Evolutionary conservation across 2,329 filamentous ascomycete species (phyloP).

Genomic region (Penicillium psychrosexuale): DNA sequence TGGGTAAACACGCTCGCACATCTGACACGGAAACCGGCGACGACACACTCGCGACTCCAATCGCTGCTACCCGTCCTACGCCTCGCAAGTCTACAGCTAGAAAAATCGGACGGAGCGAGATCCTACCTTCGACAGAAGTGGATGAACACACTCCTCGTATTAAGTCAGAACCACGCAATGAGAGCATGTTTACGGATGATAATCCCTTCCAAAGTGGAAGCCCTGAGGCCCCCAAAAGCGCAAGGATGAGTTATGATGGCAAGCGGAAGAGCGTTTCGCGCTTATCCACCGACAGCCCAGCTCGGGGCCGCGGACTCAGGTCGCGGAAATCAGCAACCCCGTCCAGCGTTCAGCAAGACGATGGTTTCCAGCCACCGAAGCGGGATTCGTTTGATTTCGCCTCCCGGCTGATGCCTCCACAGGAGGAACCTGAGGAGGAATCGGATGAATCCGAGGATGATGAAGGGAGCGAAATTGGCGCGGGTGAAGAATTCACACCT

Average conservation of each 20-base stretch:
- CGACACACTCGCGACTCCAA: constrained; percentile 33
- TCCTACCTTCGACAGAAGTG: constrained; percentile 37
- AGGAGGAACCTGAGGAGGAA: constrained; percentile 42
- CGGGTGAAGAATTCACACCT: constrained; percentile 89
- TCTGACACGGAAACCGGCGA: constrained; percentile 35
- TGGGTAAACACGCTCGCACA: constrained; percentile 31
- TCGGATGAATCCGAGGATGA: constrained; percentile 45
- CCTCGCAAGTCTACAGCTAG: constrained; percentile 48
- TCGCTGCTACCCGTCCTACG: constrained; percentile 33
- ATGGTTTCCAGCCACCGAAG: constrained; percentile 53
- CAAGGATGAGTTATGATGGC: constrained; percentile 35
- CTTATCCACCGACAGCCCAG: constrained; percentile 35
- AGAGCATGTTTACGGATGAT: constrained; percentile 76
- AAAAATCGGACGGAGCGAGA: constrained; percentile 51
- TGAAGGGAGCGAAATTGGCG: constrained; percentile 56
- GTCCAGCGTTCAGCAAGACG: constrained; percentile 47
- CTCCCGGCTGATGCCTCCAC: constrained; percentile 37
- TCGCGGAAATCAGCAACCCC: constrained; percentile 35
- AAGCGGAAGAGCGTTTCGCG: constrained; percentile 52
- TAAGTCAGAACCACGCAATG: constrained; percentile 48
- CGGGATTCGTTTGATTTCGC: constrained; percentile 60
- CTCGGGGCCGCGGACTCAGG: constrained; percentile 25
- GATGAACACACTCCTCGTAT: constrained; percentile 38
- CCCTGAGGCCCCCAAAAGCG: constrained; percentile 46
- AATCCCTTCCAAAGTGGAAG: constrained; percentile 92